Percentiles rank a stretch among this genome's conserved stretches.
Evolutionary conservation across 768 basidiomycete species (phyloP).

Genomic region (Cystofilobasidium bisporidii): DNA sequence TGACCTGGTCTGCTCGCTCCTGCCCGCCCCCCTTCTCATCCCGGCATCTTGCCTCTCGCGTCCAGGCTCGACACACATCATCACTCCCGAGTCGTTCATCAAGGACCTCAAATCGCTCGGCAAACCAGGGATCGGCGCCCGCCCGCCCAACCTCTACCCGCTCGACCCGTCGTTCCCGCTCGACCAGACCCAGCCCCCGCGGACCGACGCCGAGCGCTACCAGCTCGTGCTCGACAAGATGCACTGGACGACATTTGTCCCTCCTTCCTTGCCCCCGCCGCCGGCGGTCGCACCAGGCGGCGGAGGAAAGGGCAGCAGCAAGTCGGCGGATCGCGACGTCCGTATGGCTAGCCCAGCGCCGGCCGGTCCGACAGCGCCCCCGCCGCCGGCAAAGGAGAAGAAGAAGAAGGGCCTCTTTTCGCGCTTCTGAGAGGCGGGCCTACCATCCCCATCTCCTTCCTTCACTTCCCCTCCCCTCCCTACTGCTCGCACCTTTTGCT

Average conservation of each 20-base stretch:
- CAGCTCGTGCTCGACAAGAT: constrained; percentile 38
- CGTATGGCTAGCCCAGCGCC: neutral
- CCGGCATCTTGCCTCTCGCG: neutral
- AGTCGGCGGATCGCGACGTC: neutral
- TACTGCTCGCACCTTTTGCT: no score
- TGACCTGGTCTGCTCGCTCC: no score
- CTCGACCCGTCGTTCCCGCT: constrained; percentile 36
- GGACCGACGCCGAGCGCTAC: constrained; percentile 1
- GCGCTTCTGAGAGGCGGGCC: constrained; percentile 17
- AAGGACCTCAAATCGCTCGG: constrained; percentile 81
- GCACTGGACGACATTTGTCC: constrained; percentile 39
- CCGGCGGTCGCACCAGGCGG: constrained; percentile 16
- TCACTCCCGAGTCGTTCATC: constrained; percentile 73
- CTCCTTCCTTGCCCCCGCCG: constrained; percentile 31
- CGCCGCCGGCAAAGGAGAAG: constrained; percentile 20
- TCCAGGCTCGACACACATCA: constrained; percentile 79
- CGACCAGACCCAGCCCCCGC: constrained; percentile 30
- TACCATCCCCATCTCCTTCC: no score
- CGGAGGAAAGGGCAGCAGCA: neutral
- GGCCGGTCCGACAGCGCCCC: constrained; percentile 5
- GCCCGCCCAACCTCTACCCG: constrained; percentile 38
- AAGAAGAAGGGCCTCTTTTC: constrained; percentile 23
- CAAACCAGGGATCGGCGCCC: constrained; percentile 66
- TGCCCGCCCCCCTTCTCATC: neutral
- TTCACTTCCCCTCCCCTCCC: no score